Conservation (phyloP, 108 stramenopile genomes). For the Nitzschia inconspicua region DNA sequence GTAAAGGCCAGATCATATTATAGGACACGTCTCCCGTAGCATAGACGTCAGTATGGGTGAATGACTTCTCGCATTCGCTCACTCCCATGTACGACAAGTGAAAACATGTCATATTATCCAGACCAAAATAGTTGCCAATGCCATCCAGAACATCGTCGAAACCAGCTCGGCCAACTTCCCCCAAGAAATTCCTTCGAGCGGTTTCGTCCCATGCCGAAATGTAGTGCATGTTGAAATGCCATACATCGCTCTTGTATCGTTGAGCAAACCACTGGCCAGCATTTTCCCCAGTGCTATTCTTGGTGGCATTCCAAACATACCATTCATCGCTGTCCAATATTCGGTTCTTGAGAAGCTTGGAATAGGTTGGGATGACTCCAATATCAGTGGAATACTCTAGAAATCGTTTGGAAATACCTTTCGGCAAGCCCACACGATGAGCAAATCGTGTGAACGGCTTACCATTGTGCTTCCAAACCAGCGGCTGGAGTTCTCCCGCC, state of each 20-base stretch:
- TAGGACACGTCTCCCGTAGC: slow-evolving; percentile 51
- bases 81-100: slow-evolving; percentile 64
- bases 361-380: background rate
- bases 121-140: slow-evolving; percentile 48
- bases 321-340: background rate
- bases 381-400: background rate
- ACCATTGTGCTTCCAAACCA: background rate
- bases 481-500: no score
- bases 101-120: slow-evolving; percentile 51
- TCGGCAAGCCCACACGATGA: background rate
- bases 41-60: slow-evolving; percentile 58
- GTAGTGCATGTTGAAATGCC: slow-evolving; percentile 78
- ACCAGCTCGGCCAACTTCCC: slow-evolving; percentile 50
- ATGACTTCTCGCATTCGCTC: slow-evolving; percentile 38
- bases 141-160: slow-evolving; percentile 56
- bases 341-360: no score
- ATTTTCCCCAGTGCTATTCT: slow-evolving; percentile 4
- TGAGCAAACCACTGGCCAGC: slow-evolving; percentile 21
- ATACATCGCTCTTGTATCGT: slow-evolving; percentile 35
- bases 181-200: slow-evolving; percentile 43
- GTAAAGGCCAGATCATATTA: slow-evolving; percentile 60
- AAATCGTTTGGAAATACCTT: background rate
- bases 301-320: background rate
- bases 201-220: slow-evolving; percentile 45
- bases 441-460: background rate